These are phyloP conservation scores for Colletotrichum phormii DNA, from an alignment of 2,329 filamentous ascomycete genomes.

Conservation along the genomic window DNA sequence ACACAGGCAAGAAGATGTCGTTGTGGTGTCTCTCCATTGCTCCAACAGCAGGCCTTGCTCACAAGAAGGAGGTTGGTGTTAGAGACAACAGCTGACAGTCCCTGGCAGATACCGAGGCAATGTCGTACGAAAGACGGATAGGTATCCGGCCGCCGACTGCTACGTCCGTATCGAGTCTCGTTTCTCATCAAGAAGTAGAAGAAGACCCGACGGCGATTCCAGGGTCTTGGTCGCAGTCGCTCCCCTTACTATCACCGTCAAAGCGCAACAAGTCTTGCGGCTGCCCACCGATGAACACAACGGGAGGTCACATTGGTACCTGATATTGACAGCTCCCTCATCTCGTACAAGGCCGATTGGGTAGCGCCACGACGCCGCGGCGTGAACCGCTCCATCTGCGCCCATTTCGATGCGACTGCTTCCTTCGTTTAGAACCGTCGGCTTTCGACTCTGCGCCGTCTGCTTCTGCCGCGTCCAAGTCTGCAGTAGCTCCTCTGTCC, in stretches of 20 bases:
- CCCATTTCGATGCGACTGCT: background rate
- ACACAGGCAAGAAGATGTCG: background rate
- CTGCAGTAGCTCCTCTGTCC: background rate
- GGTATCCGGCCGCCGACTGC: background rate
- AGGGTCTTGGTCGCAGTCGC: background rate
- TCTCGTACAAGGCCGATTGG: background rate
- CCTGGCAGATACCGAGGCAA: background rate
- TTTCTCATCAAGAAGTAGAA: background rate
- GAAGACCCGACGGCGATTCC: background rate
- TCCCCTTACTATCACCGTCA: slow-evolving; percentile 1
- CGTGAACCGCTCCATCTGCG: background rate
- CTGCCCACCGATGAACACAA: background rate
- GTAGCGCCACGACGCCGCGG: background rate
- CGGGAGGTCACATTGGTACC: slow-evolving; percentile 11
- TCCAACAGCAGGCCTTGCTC: no score
- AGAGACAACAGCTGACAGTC: background rate
- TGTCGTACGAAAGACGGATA: background rate
- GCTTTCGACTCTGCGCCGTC: slow-evolving; percentile 2
- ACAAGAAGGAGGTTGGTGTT: background rate
- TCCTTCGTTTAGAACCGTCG: background rate
- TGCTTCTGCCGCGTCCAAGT: background rate
- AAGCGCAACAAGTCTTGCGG: slow-evolving; percentile 2
- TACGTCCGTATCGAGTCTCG: background rate
- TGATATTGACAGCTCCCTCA: background rate
- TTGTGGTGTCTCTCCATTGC: background rate